A percentile compares a stretch with the other conserved stretches of the same genome.
These are phyloP conservation scores for Chlamydomonas sp. DNA, from an alignment of 139 green algal species.

Conservation along the genomic window DNA sequence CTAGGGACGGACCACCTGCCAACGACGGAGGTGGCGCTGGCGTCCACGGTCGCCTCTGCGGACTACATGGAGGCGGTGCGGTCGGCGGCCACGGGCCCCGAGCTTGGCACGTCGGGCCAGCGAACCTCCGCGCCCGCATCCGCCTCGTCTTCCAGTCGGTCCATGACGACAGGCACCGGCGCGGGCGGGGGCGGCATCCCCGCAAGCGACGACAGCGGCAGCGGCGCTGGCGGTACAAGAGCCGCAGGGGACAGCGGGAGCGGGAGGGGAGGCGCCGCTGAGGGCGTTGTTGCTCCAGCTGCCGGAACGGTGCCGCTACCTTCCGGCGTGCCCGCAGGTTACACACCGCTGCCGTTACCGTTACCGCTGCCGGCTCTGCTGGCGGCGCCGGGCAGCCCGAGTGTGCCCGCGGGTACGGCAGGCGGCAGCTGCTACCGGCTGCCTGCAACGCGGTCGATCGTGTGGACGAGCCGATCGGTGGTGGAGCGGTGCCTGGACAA, in stretches of 20 bases:
- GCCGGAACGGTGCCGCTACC: neutral
- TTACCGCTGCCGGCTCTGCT: neutral
- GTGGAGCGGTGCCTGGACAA: slow-evolving; percentile 28
- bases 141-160: no score
- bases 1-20: no score
- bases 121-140: no score
- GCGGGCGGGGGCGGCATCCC: no score
- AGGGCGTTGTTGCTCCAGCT: no score
- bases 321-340: neutral
- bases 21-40: no score
- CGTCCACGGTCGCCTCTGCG: neutral
- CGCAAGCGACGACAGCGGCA: no score
- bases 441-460: neutral
- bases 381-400: neutral
- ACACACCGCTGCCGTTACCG: neutral
- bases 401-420: neutral
- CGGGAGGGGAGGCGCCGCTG: no score
- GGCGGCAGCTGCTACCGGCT: neutral
- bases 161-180: no score
- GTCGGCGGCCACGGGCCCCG: neutral
- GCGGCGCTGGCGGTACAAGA: no score
- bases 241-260: no score
- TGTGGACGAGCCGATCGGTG: neutral
- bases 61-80: slow-evolving; percentile 4
- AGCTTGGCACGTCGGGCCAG: no score